These are phyloP conservation scores for Clonostachys sp. DNA, from an alignment of 2,329 filamentous ascomycete species.

Conservation along the genomic window DNA sequence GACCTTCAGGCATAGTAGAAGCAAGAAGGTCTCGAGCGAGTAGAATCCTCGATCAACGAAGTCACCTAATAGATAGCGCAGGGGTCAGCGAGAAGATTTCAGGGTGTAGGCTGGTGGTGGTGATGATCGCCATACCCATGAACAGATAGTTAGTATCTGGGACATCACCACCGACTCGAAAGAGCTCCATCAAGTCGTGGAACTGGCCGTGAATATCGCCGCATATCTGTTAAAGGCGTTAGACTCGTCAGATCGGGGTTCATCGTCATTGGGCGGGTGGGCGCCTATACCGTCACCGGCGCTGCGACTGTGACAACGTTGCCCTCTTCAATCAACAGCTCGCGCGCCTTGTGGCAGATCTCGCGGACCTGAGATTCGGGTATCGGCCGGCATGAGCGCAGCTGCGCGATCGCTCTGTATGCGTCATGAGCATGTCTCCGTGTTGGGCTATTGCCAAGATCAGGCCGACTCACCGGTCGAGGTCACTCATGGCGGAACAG, in stretches of 20 bases:
- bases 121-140: constrained; percentile 60
- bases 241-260: neutral
- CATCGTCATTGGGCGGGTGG: neutral
- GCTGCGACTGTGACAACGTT: constrained; percentile 95
- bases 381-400: constrained; percentile 93
- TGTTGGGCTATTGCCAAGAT: neutral
- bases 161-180: constrained; percentile 87
- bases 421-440: neutral
- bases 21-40: constrained; percentile 92
- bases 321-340: constrained; percentile 94
- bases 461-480: too few relatives aligned
- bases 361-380: constrained; percentile 94
- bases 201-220: constrained; percentile 97
- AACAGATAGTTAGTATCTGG: constrained; percentile 96
- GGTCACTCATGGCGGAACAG: constrained; percentile 60
- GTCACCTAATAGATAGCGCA: constrained; percentile 55
- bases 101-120: neutral
- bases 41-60: constrained; percentile 99
- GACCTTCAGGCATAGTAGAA: constrained; percentile 93
- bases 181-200: constrained; percentile 95
- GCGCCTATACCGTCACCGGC: constrained; percentile 72
- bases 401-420: constrained; percentile 82
- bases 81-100: neutral
- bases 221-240: constrained; percentile 62
- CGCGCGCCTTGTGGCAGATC: constrained; percentile 93